Conservation (phyloP, 768 basidiomycete species). For the Boletus coccyginus region DNA sequence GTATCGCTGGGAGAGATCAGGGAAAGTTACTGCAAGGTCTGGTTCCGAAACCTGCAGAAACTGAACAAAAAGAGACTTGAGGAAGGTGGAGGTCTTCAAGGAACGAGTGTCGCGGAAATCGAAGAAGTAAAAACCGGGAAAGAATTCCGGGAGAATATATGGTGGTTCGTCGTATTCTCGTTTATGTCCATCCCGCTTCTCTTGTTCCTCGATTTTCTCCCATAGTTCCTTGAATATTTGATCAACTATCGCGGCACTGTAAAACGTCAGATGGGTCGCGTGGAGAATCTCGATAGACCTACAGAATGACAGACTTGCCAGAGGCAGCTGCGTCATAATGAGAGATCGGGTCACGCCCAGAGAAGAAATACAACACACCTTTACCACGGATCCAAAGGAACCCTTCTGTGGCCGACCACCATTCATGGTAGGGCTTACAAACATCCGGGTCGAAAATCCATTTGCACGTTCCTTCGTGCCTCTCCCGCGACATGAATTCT, state of each 20-base stretch:
- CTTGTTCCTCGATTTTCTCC: conserved; percentile 21
- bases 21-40: conserved; percentile 20
- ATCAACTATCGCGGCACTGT: conserved; percentile 25
- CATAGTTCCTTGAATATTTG: conserved; percentile 22
- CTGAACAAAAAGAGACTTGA: conserved; percentile 26
- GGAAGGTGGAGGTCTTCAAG: conserved; percentile 13
- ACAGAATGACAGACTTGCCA: conserved; percentile 27
- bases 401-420: conserved; percentile 17
- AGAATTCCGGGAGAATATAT: conserved; percentile 22
- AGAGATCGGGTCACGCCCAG: neutral
- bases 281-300: neutral
- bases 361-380: conserved; percentile 7
- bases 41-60: conserved; percentile 24
- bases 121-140: conserved; percentile 27
- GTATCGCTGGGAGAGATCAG: conserved; percentile 15
- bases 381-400: conserved; percentile 28
- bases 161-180: conserved; percentile 16
- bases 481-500: conserved; percentile 24
- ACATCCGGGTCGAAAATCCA: conserved; percentile 22
- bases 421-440: conserved; percentile 18
- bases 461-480: conserved; percentile 22
- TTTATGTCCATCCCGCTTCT: conserved; percentile 13
- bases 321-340: conserved; percentile 13
- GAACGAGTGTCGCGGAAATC: conserved; percentile 27
- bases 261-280: conserved; percentile 1